Evolutionary conservation across 2,329 filamentous ascomycete genomes (phyloP).

Genomic region (Aspergillus brunneoviolaceus): DNA sequence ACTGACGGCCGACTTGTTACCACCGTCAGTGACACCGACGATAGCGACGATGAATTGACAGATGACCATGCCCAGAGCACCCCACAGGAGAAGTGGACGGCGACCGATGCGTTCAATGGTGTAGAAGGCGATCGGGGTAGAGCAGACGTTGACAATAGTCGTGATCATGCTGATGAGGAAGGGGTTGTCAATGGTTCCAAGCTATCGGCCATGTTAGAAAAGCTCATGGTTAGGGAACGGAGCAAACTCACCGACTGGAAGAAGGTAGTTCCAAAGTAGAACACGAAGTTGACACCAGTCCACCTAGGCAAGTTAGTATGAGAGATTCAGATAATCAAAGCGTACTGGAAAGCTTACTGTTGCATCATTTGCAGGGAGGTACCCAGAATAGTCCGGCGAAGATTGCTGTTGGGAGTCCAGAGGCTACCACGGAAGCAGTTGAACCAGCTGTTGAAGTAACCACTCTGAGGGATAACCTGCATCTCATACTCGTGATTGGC

Average conservation of each 20-base stretch:
- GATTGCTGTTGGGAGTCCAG: conserved; percentile 52
- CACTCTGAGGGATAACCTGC: conserved; percentile 61
- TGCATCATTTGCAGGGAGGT: conserved; percentile 79
- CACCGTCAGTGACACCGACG: conserved; percentile 63
- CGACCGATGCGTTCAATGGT: conserved; percentile 80
- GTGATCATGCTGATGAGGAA: conserved; percentile 86
- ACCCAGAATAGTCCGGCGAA: conserved; percentile 69
- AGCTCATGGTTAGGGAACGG: not conserved
- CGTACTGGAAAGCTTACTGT: conserved; percentile 47
- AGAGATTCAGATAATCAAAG: not conserved
- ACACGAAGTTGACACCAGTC: conserved; percentile 93
- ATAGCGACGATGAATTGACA: conserved; percentile 88
- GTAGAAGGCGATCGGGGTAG: conserved; percentile 84
- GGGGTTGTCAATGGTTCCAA: conserved; percentile 73
- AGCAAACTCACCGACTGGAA: conserved; percentile 53
- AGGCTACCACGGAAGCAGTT: conserved; percentile 61
- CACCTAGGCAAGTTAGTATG: conserved; percentile 27
- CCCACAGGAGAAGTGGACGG: conserved; percentile 74
- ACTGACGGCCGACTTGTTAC: conserved; percentile 44
- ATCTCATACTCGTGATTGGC: conserved; percentile 88
- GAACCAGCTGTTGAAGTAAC: conserved; percentile 68
- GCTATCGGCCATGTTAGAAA: conserved; percentile 34
- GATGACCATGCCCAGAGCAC: conserved; percentile 77
- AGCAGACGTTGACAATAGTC: conserved; percentile 82
- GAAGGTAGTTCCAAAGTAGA: conserved; percentile 83